A percentile compares a stretch with the other conserved stretches of the same genome.
These are phyloP conservation scores for Dichomitus squalens DNA, from an alignment of 1,284 basidiomycete genomes.

Conservation along the genomic window DNA sequence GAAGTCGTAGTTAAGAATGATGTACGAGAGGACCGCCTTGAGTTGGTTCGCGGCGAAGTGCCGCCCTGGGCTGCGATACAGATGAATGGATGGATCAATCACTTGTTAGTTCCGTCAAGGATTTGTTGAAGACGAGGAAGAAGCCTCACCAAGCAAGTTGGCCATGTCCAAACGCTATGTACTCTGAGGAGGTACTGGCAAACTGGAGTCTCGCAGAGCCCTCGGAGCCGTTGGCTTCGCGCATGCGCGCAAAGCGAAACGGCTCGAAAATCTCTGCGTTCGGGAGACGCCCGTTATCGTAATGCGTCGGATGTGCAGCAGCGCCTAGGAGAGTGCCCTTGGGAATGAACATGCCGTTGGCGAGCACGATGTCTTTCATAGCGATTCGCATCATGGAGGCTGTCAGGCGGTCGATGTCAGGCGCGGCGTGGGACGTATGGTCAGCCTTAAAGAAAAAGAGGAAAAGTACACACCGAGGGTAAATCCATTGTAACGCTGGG, in stretches of 20 bases:
- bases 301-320: slow-evolving; percentile 42
- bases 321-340: slow-evolving; percentile 43
- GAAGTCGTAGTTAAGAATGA: slow-evolving; percentile 19
- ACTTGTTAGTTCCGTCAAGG: too few species aligned
- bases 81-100: too few species aligned
- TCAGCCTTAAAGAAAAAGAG: slow-evolving; percentile 9
- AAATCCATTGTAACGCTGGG: slow-evolving; percentile 37
- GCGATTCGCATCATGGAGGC: slow-evolving; percentile 21
- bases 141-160: slow-evolving; percentile 31
- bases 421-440: slow-evolving; percentile 12
- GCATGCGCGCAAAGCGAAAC: slow-evolving; percentile 34
- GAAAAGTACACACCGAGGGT: slow-evolving; percentile 12
- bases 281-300: slow-evolving; percentile 36
- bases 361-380: slow-evolving; percentile 39
- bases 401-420: too few species aligned
- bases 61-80: slow-evolving; percentile 19
- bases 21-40: slow-evolving; percentile 20
- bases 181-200: slow-evolving; percentile 27
- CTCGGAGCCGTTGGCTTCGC: slow-evolving; percentile 14
- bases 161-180: slow-evolving; percentile 34
- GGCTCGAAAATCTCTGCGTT: slow-evolving; percentile 33
- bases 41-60: slow-evolving; percentile 22
- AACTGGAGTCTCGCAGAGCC: slow-evolving; percentile 22
- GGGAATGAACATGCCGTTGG: too few species aligned
- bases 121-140: background rate